These are phyloP conservation scores for Picea glauca DNA, from an alignment of 75 land plant genomes.

Conservation along the genomic window DNA sequence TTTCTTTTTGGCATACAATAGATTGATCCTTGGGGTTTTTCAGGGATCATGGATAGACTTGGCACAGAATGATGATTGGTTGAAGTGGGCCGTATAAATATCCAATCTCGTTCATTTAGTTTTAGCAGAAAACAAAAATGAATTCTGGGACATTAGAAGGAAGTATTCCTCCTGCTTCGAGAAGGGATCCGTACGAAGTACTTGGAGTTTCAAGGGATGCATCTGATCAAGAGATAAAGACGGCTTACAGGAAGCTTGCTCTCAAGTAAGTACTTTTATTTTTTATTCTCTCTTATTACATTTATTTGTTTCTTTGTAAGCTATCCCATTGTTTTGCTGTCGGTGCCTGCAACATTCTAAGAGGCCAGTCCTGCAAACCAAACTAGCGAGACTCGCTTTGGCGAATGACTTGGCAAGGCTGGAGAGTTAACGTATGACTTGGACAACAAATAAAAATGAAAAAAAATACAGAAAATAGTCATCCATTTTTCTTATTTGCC, in stretches of 20 bases:
- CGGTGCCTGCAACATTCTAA: neutral
- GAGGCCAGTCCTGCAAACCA: neutral
- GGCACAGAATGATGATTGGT: too few species aligned
- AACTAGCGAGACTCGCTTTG: neutral
- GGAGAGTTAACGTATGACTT: neutral
- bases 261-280: conserved; percentile 47
- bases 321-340: neutral
- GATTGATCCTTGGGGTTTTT: too few species aligned
- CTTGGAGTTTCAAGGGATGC: conserved; percentile 62
- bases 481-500: neutral
- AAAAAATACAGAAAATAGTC: neutral
- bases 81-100: too few species aligned
- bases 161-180: conserved; percentile 18
- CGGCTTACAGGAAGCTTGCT: conserved; percentile 80
- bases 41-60: too few species aligned
- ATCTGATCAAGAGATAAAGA: conserved; percentile 75
- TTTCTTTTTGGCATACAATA: conserved; percentile 13
- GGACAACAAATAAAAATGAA: neutral
- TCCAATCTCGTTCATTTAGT: too few species aligned
- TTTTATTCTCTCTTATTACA: too few species aligned
- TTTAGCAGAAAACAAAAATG: neutral
- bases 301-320: too few species aligned
- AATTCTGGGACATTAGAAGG: neutral
- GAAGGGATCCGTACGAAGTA: conserved; percentile 81
- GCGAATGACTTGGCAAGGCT: too few species aligned